phyloP scores from a whole-genome alignment of 306 rosid species.

The Aeschynomene evenia region DNA sequence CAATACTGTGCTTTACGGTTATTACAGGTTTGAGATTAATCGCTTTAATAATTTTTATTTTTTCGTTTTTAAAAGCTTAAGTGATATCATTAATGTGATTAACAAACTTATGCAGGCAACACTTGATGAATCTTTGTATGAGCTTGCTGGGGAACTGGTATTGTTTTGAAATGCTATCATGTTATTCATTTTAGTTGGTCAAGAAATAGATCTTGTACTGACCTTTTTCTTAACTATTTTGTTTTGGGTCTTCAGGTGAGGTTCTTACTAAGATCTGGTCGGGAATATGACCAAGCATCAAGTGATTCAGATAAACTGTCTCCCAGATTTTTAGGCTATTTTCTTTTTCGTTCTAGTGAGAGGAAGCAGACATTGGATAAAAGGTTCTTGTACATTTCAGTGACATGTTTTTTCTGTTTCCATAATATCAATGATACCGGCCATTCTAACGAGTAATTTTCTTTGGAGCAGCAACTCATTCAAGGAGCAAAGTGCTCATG shows the following conservation, averaged over 20 bases:
- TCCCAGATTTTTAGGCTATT: conserved; percentile 90
- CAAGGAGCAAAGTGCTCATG: conserved; percentile 91
- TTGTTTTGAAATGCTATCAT: conserved; percentile 4
- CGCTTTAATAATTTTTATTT: conserved; percentile 5
- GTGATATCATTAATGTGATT: conserved; percentile 27
- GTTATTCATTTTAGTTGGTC: conserved; percentile 25
- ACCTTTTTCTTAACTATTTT: conserved; percentile 19
- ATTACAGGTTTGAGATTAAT: conserved; percentile 58
- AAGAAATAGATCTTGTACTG: conserved; percentile 16
- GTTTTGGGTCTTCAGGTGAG: conserved; percentile 66
- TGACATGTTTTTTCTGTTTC: conserved; percentile 23
- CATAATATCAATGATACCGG: conserved; percentile 7
- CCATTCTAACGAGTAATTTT: conserved; percentile 31
- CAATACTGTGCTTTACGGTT: conserved; percentile 91
- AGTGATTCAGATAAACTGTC: conserved; percentile 68
- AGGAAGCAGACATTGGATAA: conserved; percentile 68
- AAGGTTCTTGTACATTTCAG: conserved; percentile 45
- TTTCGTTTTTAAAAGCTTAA: background rate
- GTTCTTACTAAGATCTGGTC: conserved; percentile 95
- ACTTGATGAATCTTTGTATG: conserved; percentile 91
- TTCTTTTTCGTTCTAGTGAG: conserved; percentile 70
- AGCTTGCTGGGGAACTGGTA: conserved; percentile 99
- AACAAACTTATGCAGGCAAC: conserved; percentile 70
- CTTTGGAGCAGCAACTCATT: conserved; percentile 60
- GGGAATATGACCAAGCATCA: conserved; percentile 75